Evolutionary conservation across 768 basidiomycete species (phyloP).

Genomic region (Agaricus subrufescens): DNA sequence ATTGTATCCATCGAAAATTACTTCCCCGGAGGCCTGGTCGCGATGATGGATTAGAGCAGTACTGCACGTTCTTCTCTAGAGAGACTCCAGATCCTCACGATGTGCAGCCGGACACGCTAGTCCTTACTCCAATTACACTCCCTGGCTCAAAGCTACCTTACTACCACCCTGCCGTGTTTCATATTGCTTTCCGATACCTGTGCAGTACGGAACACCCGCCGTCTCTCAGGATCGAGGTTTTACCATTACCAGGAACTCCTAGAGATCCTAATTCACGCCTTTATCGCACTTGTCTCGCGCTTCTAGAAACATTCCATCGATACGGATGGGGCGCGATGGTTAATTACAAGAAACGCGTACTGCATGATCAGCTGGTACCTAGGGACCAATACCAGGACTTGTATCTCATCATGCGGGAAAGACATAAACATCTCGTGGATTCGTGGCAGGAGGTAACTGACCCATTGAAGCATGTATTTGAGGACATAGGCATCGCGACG

Average conservation of each 20-base stretch:
- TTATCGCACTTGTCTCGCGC: slow-evolving; percentile 73
- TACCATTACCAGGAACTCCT: slow-evolving; percentile 45
- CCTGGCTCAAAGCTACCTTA: slow-evolving; percentile 60
- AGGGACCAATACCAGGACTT: slow-evolving; percentile 85
- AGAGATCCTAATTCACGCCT: slow-evolving; percentile 57
- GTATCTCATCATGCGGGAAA: slow-evolving; percentile 82
- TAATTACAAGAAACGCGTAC: slow-evolving; percentile 82
- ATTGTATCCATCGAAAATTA: slow-evolving; percentile 60
- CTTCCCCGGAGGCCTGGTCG: slow-evolving; percentile 77
- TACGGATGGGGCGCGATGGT: slow-evolving; percentile 83
- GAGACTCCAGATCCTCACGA: slow-evolving; percentile 3
- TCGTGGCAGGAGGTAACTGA: slow-evolving; percentile 82
- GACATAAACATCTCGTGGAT: slow-evolving; percentile 71
- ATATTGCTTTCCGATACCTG: slow-evolving; percentile 80
- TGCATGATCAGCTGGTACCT: slow-evolving; percentile 75
- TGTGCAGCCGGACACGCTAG: slow-evolving; percentile 26
- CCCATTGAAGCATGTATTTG: slow-evolving; percentile 86
- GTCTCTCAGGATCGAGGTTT: slow-evolving; percentile 51
- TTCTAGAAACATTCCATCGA: slow-evolving; percentile 81
- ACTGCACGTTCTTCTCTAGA: slow-evolving; percentile 63
- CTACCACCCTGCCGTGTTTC: slow-evolving; percentile 81
- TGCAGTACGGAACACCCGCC: slow-evolving; percentile 18
- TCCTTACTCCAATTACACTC: slow-evolving; percentile 55
- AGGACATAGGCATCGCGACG: slow-evolving; percentile 95
- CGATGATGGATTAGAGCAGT: slow-evolving; percentile 71